Base-by-base conservation (phyloP, 305 asterid species). In the Euphrasia arctica region DNA sequence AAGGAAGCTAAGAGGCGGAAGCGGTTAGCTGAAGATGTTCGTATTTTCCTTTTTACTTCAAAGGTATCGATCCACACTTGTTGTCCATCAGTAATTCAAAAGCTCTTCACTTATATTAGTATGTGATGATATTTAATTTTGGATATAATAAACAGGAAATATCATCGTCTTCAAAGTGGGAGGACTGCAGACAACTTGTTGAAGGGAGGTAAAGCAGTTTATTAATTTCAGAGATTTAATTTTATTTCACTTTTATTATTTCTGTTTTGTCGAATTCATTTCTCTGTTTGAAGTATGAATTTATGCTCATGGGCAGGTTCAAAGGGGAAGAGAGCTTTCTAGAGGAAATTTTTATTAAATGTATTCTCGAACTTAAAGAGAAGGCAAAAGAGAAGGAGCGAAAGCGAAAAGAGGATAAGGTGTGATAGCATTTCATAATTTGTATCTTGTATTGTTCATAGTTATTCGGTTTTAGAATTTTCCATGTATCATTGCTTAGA, bases 1-100 rank as follows among this genome's bases (percentile, higher is more conserved):
- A 93, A 88, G 67, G 99, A 86, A 80, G 85, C 91, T 66, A 90
- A 90, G 81, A 84, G 70, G 79, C 96, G 90, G 54, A 86, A 86
- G 74, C 96, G 99, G 52, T 80, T 83, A 52, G 72, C 78, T 15
- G 95, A 93, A 47, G 92, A 85, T 48, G 71, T 88, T 66, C 79
- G 80, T 64, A 85, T 77, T 57, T 86, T 81, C 74, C 74, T 90
- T 59, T 77, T 69, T 63, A 65, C 48, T 51, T 81, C 88, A 59
- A 93, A 88, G 97, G 99, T 90, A 72, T 55, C 13, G 48, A 42
- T 5, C 5, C 5, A 32, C 36, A 39, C 60, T 43, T 62, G 60
- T 52, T 12, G 64, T 67, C 52, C 9, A 50, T 68, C 58, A 52
- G 52, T 58, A 58, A 36, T 28, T 61, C 68, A 39, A n/a, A 42